Evolutionary conservation across 352 stramenopile genomes (phyloP), one percentile per base, ranked within the genome.

Genomic region (Vaucheria bursata): DNA sequence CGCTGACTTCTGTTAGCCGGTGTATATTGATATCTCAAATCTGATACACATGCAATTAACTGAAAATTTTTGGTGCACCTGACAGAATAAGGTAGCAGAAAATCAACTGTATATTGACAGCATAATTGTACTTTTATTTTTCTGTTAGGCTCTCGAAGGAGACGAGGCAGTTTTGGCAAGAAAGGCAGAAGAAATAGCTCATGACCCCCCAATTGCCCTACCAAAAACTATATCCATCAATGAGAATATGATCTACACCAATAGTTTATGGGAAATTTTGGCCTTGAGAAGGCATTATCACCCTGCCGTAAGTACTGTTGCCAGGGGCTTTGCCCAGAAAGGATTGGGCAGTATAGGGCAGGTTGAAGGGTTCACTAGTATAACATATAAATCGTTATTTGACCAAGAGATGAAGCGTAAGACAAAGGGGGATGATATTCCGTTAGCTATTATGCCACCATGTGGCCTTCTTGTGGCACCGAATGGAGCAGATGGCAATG

Each of bases 261-360:
- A 89, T 72, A 97, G 90, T 37, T 83, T 98, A 36, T 98, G 94
- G 94, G 94, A 98, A 85, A 84, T 98, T 35, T 86, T 89, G 69
- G 94, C 91, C 12, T 91, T 98, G 84, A 91, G 92, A 83, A 84
- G 91, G 31, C 94, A 98, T 86, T 97, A 96, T 85, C 95, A 97
- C 84, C 91, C 92, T 35, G 90, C 94, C 8, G 91, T 98, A 8
- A 88, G 89, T 5, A 87, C 89, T 37, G 88, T 97, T 77, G 94
- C 93, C 32, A 38, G 76, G 66, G 36, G 32, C 7, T 70, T 69
- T 34, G 34, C 6, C 8, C 5, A 73, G 29, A 73, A 66, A 0
- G 67, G 2, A 2, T 31, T 31, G 2, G 53, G 53, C 2, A 7
- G 53, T 2, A 2, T 34, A 2, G 8, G 53, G 2, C 2, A 7